A percentile compares a stretch with the other conserved stretches of the same genome.
Evolutionary conservation across 306 rosid species (phyloP).

Genomic region (Quillaja saponaria): DNA sequence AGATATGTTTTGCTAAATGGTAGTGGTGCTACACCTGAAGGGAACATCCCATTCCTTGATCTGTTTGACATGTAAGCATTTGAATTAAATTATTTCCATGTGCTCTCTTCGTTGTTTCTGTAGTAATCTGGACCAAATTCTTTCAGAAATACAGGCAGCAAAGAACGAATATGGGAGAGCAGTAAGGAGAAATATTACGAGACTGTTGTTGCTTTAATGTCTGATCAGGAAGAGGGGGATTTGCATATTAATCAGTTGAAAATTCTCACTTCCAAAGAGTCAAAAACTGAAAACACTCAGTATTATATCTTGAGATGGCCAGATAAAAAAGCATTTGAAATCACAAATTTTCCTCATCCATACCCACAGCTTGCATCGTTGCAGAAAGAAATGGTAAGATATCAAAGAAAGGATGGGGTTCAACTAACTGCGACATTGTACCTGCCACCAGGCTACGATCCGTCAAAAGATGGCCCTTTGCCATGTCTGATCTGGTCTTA

Average conservation of each 20-base stretch:
- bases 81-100: constrained; percentile 30
- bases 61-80: constrained; percentile 86
- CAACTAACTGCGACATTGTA: constrained; percentile 94
- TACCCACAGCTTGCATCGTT: constrained; percentile 89
- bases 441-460: constrained; percentile 90
- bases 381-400: constrained; percentile 96
- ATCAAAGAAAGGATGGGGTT: constrained; percentile 96
- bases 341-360: constrained; percentile 96
- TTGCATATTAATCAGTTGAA: constrained; percentile 66
- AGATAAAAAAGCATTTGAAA: constrained; percentile 62
- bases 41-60: constrained; percentile 95
- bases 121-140: constrained; percentile 45
- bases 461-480: constrained; percentile 87
- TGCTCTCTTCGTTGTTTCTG: constrained; percentile 15
- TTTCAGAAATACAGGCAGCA: constrained; percentile 80
- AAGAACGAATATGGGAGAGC: constrained; percentile 95
- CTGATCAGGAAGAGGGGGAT: constrained; percentile 93
- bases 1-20: constrained; percentile 77
- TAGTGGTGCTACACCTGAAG: constrained; percentile 89
- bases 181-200: constrained; percentile 80
- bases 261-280: constrained; percentile 86
- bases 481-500: constrained; percentile 98
- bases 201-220: constrained; percentile 86
- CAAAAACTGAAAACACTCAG: constrained; percentile 94
- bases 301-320: constrained; percentile 85